Conservation (phyloP, 768 basidiomycete genomes). For the Inosperma sp. region DNA sequence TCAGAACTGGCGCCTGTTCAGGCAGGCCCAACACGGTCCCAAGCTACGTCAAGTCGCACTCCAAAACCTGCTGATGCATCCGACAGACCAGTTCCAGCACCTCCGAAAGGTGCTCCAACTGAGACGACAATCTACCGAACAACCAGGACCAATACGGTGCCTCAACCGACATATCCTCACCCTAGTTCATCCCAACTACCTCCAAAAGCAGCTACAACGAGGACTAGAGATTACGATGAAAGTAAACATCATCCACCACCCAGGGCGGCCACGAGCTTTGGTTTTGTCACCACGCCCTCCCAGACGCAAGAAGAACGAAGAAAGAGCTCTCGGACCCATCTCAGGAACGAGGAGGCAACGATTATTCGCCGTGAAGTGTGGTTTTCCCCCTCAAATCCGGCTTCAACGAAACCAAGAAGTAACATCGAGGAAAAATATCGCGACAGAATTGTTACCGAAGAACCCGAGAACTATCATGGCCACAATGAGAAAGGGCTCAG, state of each 20-base stretch:
- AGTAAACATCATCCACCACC: constrained; percentile 15
- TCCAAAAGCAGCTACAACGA: constrained; percentile 15
- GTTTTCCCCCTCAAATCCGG: constrained; percentile 20
- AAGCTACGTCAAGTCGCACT: constrained; percentile 27
- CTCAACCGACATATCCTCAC: constrained; percentile 11
- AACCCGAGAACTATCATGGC: constrained; percentile 10
- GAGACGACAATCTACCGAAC: constrained; percentile 16
- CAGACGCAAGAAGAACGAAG: constrained; percentile 11
- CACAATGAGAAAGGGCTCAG: constrained; percentile 2
- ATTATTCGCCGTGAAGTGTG: constrained; percentile 21
- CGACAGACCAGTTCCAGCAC: constrained; percentile 14
- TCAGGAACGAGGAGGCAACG: constrained; percentile 13
- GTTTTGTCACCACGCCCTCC: constrained; percentile 11
- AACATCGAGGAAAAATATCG: constrained; percentile 13
- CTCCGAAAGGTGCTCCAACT: constrained; percentile 8
- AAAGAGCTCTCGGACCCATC: constrained; percentile 13
- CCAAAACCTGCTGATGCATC: constrained; percentile 13
- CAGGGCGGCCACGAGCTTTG: constrained; percentile 11
- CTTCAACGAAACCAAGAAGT: constrained; percentile 13
- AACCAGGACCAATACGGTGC: constrained; percentile 12
- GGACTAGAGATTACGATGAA: constrained; percentile 17
- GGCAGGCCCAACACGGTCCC: constrained; percentile 21
- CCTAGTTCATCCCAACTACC: constrained; percentile 12
- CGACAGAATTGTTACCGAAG: constrained; percentile 10
- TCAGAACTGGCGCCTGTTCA: constrained; percentile 22